Base-by-base conservation (phyloP, 2,329 filamentous ascomycete genomes). In the Cadophora luteo-olivacea region DNA sequence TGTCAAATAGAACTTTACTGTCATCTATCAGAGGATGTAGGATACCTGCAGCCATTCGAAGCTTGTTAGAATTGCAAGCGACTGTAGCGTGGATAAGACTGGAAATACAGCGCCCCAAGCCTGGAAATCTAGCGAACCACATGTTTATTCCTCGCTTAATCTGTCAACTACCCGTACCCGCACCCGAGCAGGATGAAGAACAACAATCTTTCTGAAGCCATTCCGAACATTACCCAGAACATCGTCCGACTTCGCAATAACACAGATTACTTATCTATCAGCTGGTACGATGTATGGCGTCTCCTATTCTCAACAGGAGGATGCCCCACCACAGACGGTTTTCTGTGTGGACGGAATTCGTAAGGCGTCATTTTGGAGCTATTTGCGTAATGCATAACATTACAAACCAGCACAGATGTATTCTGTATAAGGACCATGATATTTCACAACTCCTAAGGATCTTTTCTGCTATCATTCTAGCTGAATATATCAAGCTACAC, bases 361-460 rank as follows among this genome's bases (percentile, higher is more conserved):
- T 52, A 63, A 63, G 61, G 61, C 61, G 61, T 63, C 61, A 52
- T 63, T 52, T 38, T 63, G 25, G 48, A 36, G 29, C 16, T 25
- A 22, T 38, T 52, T 19, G 16, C 61, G 61, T 19, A 63, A 52
- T 52, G 22, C 55, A 52, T 24, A 19, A 36, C 22, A 52, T 61
- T 61, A 63, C 45, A 49, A 63, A 63, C 61, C 61, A 38, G 16
- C 58, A 29, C 41, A 61, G 12, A n/a, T 24, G 12, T 36, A 14
- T 2, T 19, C 4, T 25, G 25, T 61, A 61, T 61, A 61, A 61
- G 58, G 38, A 32, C 1, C 0, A 7, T 29, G 25, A 61, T 61
- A 61, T 45, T 22, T 48, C 38, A 45, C 4, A 3, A 19, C 48
- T 4, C 8, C 22, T n/a, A 19, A 7, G 12, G 7, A 48, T 29